Evolutionary conservation across 2,329 filamentous ascomycete species (phyloP).

Genomic region (Aspergillus sp.): DNA sequence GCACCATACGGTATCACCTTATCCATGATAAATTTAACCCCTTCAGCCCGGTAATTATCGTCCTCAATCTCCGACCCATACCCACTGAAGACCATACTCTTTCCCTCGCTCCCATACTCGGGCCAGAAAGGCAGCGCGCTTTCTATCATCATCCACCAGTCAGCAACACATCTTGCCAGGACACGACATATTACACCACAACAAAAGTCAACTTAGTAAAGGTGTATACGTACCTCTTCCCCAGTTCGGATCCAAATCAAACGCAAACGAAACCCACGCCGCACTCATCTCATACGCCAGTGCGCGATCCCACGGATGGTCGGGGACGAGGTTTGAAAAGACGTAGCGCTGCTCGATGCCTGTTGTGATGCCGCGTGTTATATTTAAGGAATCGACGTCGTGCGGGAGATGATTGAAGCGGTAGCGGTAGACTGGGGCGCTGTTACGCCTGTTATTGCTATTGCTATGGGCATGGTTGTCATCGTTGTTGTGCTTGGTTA

Average conservation of each 20-base stretch:
- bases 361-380: not conserved
- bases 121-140: slow-evolving; percentile 1
- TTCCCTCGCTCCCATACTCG: not conserved
- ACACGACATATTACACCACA: not conserved
- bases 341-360: slow-evolving; percentile 38
- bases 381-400: not conserved
- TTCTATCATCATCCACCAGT: not conserved
- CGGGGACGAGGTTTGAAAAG: not conserved
- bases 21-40: not conserved
- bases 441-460: not conserved
- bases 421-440: not conserved
- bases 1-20: slow-evolving; percentile 4
- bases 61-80: slow-evolving; percentile 5
- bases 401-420: slow-evolving; percentile 4
- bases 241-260: not conserved
- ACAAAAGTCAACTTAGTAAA: not conserved
- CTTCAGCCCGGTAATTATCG: slow-evolving; percentile 1
- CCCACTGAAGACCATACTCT: slow-evolving; percentile 10
- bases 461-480: not conserved
- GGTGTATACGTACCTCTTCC: not conserved
- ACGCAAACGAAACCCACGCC: not conserved
- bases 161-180: not conserved
- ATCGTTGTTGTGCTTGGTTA: not conserved
- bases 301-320: slow-evolving; percentile 2
- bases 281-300: slow-evolving; percentile 2